A percentile compares a stretch with the other conserved stretches of the same genome.
phyloP scores from a whole-genome alignment of 495 filamentous ascomycete genomes.

The Penicillium roqueforti region DNA sequence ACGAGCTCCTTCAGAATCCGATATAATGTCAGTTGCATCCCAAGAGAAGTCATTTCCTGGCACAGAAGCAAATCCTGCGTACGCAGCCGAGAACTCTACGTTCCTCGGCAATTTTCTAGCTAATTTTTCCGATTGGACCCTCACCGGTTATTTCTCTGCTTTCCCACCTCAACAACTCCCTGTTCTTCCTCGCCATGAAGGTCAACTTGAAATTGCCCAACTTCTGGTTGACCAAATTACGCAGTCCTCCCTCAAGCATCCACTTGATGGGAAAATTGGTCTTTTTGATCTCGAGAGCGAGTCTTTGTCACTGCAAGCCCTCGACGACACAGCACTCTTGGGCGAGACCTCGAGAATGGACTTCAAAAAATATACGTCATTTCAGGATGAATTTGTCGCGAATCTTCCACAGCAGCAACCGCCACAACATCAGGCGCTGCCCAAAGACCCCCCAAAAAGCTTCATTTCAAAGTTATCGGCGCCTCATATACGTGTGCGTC shows the following conservation, averaged over 20 bases:
- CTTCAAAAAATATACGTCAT: slow-evolving; percentile 34
- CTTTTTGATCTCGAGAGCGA: slow-evolving; percentile 33
- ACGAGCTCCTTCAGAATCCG: slow-evolving; percentile 36
- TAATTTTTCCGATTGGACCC: slow-evolving; percentile 44
- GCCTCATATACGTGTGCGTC: slow-evolving; percentile 73
- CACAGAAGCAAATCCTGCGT: slow-evolving; percentile 15
- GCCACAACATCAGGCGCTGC: slow-evolving; percentile 12
- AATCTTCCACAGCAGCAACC: slow-evolving; percentile 9
- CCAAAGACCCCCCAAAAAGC: slow-evolving; percentile 27
- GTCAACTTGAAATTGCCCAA: slow-evolving; percentile 45
- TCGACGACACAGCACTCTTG: slow-evolving; percentile 29
- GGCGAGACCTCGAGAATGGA: slow-evolving; percentile 36
- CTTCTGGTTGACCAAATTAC: slow-evolving; percentile 47
- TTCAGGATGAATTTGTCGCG: slow-evolving; percentile 31
- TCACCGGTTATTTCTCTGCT: slow-evolving; percentile 41
- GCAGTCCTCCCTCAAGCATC: slow-evolving; percentile 44
- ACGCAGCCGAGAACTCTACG: slow-evolving; percentile 31
- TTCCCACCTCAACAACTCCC: slow-evolving; percentile 32
- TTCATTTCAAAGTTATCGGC: slow-evolving; percentile 40
- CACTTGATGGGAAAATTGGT: slow-evolving; percentile 27
- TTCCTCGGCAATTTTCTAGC: slow-evolving; percentile 46
- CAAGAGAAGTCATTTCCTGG: slow-evolving; percentile 26
- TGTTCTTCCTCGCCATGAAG: slow-evolving; percentile 32
- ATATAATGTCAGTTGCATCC: slow-evolving; percentile 28
- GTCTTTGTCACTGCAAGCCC: slow-evolving; percentile 20